A percentile compares a stretch with the other conserved stretches of the same genome.
phyloP scores from a whole-genome alignment of 225 moss, liverwort and hornwort species.

The Rhytidiadelphus loreus region DNA sequence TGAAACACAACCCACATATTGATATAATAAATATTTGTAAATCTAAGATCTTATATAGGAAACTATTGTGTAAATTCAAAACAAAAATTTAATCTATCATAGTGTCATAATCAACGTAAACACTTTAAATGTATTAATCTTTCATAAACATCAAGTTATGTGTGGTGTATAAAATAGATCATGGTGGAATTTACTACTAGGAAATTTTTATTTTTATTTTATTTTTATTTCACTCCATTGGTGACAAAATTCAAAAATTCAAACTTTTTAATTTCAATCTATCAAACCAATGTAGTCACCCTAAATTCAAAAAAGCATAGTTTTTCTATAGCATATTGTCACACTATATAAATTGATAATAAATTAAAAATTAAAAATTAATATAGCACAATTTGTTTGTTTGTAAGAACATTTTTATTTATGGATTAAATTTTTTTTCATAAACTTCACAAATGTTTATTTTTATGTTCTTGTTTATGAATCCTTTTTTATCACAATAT shows the following conservation, averaged over 20 bases:
- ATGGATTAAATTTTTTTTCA: background rate
- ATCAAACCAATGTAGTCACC: background rate
- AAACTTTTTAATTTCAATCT: background rate
- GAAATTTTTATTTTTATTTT: background rate
- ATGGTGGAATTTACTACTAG: background rate
- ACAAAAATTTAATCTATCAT: background rate
- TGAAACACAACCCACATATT: accelerated
- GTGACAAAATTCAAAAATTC: background rate
- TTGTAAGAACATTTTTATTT: background rate
- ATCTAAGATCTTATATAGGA: background rate
- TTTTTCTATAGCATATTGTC: too few relatives aligned
- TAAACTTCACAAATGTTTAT: background rate
- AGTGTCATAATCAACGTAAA: too few relatives aligned
- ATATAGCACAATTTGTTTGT: accelerated
- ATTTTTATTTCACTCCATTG: background rate
- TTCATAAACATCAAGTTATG: background rate
- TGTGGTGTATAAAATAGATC: background rate
- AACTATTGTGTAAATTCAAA: too few relatives aligned
- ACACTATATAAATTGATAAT: too few relatives aligned
- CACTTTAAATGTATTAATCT: background rate
- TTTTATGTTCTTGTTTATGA: background rate
- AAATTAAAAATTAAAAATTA: background rate
- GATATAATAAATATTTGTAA: too few relatives aligned
- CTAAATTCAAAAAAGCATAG: too few relatives aligned
- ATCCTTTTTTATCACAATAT: background rate